A percentile compares a stretch with the other conserved stretches of the same genome.
Conservation (phyloP, 208 protist genomes). For the Trypanosoma congolense region DNA sequence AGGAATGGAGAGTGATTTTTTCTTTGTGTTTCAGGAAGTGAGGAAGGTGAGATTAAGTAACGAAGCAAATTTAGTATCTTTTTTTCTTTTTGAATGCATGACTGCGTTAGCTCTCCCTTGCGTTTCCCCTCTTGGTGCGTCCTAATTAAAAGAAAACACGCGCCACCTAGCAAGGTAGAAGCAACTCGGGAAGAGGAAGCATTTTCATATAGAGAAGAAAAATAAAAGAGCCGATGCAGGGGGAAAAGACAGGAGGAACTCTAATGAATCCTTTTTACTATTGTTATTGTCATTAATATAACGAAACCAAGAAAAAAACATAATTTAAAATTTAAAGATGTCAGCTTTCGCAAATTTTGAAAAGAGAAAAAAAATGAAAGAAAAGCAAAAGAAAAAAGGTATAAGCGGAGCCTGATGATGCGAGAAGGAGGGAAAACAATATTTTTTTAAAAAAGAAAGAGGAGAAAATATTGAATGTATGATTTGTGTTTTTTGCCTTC, state of each 20-base stretch:
- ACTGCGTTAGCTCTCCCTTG: no score
- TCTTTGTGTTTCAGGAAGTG: no score
- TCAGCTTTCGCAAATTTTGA: no score
- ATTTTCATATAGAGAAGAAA: slow-evolving; percentile 1
- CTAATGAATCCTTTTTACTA: slow-evolving; percentile 2
- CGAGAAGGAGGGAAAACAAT: slow-evolving; percentile 2
- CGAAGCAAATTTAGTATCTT: slow-evolving; percentile 7
- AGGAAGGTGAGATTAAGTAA: slow-evolving; percentile 2
- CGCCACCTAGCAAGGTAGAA: no score
- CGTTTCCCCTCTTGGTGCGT: no score
- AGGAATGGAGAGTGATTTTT: no score
- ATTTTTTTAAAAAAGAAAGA: slow-evolving; percentile 3
- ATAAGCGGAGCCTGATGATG: slow-evolving; percentile 6
- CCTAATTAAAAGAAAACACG: no score
- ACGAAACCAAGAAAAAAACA: no score
- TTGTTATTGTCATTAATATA: no score
- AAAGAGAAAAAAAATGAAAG: slow-evolving; percentile 6
- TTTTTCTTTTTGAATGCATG: neutral
- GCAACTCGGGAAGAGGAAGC: no score
- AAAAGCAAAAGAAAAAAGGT: slow-evolving; percentile 14
- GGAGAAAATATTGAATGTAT: neutral
- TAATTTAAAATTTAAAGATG: no score
- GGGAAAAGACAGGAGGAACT: neutral
- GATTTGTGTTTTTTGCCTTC: no score
- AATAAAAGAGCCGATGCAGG: neutral